Evolutionary conservation across 2,329 filamentous ascomycete genomes (phyloP).

Genomic region (Fonsecaea monophora): DNA sequence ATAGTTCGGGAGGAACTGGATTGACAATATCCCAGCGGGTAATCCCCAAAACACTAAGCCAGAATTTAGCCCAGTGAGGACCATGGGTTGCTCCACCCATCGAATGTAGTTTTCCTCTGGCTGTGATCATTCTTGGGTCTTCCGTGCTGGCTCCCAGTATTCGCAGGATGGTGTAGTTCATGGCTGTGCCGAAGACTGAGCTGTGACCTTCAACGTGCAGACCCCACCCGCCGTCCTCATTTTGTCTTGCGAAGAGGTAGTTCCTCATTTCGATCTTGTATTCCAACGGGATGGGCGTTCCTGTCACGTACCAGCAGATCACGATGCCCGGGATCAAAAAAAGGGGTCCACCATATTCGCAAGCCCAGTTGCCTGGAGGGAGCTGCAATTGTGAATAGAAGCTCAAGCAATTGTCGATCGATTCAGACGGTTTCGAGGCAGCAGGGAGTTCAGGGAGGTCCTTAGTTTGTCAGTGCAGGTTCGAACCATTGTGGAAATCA

Average conservation of each 20-base stretch:
- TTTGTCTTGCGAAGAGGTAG: constrained; percentile 85
- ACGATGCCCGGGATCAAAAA: constrained; percentile 88
- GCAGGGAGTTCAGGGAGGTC: constrained; percentile 73
- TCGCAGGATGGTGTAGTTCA: constrained; percentile 85
- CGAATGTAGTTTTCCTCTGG: constrained; percentile 79
- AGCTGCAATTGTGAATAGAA: constrained; percentile 93
- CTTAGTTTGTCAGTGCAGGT: constrained; percentile 54
- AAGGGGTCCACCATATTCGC: constrained; percentile 97
- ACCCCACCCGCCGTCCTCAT: constrained; percentile 94
- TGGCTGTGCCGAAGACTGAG: constrained; percentile 83
- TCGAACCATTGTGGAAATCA: neutral
- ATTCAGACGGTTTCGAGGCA: constrained; percentile 74
- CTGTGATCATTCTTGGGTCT: constrained; percentile 83
- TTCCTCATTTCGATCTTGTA: constrained; percentile 88
- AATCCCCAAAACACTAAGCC: constrained; percentile 84
- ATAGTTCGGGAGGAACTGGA: constrained; percentile 89
- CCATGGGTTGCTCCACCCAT: constrained; percentile 82
- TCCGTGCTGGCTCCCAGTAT: constrained; percentile 83
- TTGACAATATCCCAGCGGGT: constrained; percentile 92
- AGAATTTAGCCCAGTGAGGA: constrained; percentile 98
- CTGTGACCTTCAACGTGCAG: constrained; percentile 93
- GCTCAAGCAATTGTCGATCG: constrained; percentile 79
- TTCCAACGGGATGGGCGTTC: constrained; percentile 80
- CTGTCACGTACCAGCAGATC: constrained; percentile 85
- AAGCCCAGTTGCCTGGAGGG: constrained; percentile 89